Base-by-base conservation (phyloP, 495 filamentous ascomycete species). In the Aspergillus carlsbadensis region DNA sequence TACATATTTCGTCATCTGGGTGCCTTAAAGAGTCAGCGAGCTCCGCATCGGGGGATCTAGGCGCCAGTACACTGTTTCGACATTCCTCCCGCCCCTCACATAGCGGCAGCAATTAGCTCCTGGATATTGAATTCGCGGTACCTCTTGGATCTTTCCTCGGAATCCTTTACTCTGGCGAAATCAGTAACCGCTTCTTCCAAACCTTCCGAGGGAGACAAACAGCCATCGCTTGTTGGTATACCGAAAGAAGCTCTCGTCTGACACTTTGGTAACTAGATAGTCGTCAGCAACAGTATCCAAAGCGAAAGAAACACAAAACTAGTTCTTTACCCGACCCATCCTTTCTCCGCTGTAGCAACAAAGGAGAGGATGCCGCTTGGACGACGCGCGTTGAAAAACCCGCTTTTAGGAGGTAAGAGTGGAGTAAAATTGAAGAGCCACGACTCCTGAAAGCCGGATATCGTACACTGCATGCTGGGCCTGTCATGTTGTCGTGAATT, bases 201-300 rank as follows among this genome's bases (percentile, higher is more conserved):
- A 15, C 18, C 5, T 24, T 45, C 21, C 20, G 21, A 18, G 24
- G 42, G 21, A 45, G 42, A 45, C 42, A 21, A 10, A 45, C 42
- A 45, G 42, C 42, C 42, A 45, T 45, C 42, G 18, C 42, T 45
- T 45, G 42, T 17, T 45, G 13, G 42, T 45, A 45, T 45, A 45
- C 20, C 42, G 42, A 45, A 24, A 24, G 6, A 45, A n/a, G 3
- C 24, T 20, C 24, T 45, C 42, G 13, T 45, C 15, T 24, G 22
- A 2, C 13, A 20, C 42, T 26, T 45, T 10, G 20, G 21, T 20
- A 11, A 45, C 42, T 45, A 26, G 15, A 20, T 6, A 21, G 22
- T 20, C 10, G 7, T 45, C 18, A 45, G 3, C 10, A 45, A 45
- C 42, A 26, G 20, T 45, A 10, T 5, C 4, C 11, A 10, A 24